Base-by-base conservation (phyloP, 75 land plant species). In the Selaginella moellendorffii region DNA sequence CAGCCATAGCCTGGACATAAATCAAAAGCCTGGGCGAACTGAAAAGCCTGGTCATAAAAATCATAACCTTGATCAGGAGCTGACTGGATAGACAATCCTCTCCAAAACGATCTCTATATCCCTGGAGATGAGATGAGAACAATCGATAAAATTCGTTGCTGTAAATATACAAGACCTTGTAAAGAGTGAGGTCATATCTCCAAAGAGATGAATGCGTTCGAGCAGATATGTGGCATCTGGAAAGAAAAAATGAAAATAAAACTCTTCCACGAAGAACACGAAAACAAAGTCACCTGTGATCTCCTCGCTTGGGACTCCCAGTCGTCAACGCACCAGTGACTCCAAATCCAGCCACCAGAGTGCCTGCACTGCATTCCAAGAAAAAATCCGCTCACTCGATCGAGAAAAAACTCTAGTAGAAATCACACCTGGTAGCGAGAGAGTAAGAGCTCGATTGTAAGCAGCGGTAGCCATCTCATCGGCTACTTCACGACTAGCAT, bases 21-120 rank as follows among this genome's bases (percentile, higher is more conserved):
- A 18, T 22, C 8, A 14, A 22, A 24, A 22, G n/a, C n/a, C n/a
- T n/a, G n/a, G n/a, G n/a, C n/a, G n/a, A n/a, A n/a, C n/a, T n/a
- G n/a, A n/a, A n/a, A n/a, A n/a, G n/a, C n/a, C n/a, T n/a, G n/a
- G n/a, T n/a, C n/a, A n/a, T n/a, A n/a, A n/a, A n/a, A n/a, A n/a
- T n/a, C n/a, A n/a, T n/a, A n/a, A 74, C 96, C 85, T 83, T 87
- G 1, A 87, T 30, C 54, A 90, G 69, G 26, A 74, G 1, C 26
- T 67, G 79, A 70, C 96, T 87, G 46, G 96, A 81, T 65, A 90
- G 31, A 20, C 20, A 54, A 25, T 90, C 96, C 73, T 90, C 96
- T 76, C 77, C 74, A 64, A 79, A 73, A 36, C 90, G 82, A 64
- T 78, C 77, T 54, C 96, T 72, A 30, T 75, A 61, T 24, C 92